Conservation (phyloP, 306 rosid species). For the Astragalus membranaceus region DNA sequence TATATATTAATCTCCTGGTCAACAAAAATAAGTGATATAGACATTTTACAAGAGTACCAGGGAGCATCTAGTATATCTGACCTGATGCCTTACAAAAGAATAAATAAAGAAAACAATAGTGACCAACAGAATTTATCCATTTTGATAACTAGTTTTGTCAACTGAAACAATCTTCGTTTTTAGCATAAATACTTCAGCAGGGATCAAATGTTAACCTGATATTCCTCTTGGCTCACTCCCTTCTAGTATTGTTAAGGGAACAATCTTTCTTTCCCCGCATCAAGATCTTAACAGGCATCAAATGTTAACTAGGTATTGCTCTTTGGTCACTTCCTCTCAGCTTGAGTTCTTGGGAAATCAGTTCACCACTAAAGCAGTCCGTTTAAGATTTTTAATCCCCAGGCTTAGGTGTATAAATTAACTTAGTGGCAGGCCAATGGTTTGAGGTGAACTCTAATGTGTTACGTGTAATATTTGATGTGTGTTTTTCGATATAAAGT, state of each 20-base stretch:
- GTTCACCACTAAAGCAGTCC: no score
- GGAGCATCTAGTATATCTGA: not conserved
- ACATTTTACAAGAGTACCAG: not conserved
- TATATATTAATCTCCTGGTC: constrained; percentile 1
- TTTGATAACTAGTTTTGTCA: not conserved
- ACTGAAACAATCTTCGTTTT: not conserved
- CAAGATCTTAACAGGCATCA: no score
- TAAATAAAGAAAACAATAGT: not conserved
- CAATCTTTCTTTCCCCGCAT: no score
- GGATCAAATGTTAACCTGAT: not conserved
- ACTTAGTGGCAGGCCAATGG: not conserved
- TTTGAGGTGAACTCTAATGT: not conserved
- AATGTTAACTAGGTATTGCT: no score
- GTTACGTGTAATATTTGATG: no score
- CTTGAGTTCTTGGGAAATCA: no score
- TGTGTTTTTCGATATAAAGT: no score
- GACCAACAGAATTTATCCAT: not conserved
- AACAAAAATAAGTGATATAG: not conserved
- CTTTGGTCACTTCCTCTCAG: no score
- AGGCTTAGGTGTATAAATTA: not conserved
- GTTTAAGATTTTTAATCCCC: no score
- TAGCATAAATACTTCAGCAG: not conserved
- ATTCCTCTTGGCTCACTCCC: not conserved
- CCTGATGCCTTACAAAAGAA: not conserved
- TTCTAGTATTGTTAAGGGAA: no score